phyloP scores from a whole-genome alignment of 345 rosid genomes.

The Pseudoturritis turrita region DNA sequence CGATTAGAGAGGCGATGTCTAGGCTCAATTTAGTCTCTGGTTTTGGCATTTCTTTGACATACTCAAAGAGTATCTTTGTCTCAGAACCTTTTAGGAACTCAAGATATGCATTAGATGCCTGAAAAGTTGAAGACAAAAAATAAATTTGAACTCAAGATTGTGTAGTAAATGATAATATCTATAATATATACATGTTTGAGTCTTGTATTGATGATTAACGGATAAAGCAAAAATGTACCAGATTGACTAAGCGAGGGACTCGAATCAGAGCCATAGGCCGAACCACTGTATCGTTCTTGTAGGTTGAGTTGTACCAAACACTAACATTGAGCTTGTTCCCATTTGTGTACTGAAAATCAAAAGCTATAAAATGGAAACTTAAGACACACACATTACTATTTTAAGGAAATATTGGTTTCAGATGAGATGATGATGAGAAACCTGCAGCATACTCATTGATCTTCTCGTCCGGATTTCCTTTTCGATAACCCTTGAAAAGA shows the following conservation, averaged over 20 bases:
- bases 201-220: not conserved
- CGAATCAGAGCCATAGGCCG: slow-evolving; percentile 42
- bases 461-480: slow-evolving; percentile 57
- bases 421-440: slow-evolving; percentile 29
- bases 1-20: slow-evolving; percentile 72
- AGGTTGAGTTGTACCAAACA: slow-evolving; percentile 87
- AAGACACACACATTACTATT: not conserved
- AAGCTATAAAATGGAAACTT: slow-evolving; percentile 44
- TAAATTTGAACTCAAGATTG: not conserved
- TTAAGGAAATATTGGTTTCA: not conserved
- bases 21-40: slow-evolving; percentile 36
- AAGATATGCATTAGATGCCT: slow-evolving; percentile 90
- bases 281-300: slow-evolving; percentile 37
- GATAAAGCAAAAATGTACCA: slow-evolving; percentile 41
- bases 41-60: slow-evolving; percentile 85
- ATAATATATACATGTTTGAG: not conserved
- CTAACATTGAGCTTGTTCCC: slow-evolving; percentile 49
- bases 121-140: not conserved
- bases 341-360: slow-evolving; percentile 79
- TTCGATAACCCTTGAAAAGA: slow-evolving; percentile 58
- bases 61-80: slow-evolving; percentile 57
- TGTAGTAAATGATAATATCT: not conserved
- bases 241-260: slow-evolving; percentile 69
- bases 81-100: slow-evolving; percentile 51
- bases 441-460: slow-evolving; percentile 82